A percentile compares a stretch with the other conserved stretches of the same genome.
phyloP scores from a whole-genome alignment of 1,284 basidiomycete species.

The Leccinum olivaceoglutinosum region DNA sequence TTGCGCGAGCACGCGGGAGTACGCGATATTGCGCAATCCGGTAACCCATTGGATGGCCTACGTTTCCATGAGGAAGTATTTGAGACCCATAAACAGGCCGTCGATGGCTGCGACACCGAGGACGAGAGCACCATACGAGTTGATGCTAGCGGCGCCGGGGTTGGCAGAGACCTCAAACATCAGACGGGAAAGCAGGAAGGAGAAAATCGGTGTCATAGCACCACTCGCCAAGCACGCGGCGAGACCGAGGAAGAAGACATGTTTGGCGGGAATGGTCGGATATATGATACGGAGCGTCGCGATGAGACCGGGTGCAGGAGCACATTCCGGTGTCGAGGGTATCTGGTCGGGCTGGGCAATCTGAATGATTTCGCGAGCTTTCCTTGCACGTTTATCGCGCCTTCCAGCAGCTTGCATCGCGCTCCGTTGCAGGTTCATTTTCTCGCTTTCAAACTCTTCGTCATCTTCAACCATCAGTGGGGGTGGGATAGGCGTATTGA shows the following conservation, averaged over 20 bases:
- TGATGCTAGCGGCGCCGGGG: conserved; percentile 62
- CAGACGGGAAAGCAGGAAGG: conserved; percentile 80
- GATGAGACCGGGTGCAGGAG: background rate
- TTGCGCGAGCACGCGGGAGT: conserved; percentile 66
- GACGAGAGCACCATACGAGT: conserved; percentile 61
- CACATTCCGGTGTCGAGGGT: background rate
- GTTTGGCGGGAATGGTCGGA: too few species aligned
- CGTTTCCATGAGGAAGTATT: conserved; percentile 76
- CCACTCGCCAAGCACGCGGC: too few species aligned
- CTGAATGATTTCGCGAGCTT: conserved; percentile 18
- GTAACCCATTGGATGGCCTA: conserved; percentile 77
- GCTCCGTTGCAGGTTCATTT: too few species aligned
- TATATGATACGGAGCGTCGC: too few species aligned
- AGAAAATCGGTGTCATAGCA: conserved; percentile 83
- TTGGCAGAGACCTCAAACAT: conserved; percentile 55
- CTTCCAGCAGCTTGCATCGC: too few species aligned
- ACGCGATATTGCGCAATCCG: conserved; percentile 55
- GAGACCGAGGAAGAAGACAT: too few species aligned
- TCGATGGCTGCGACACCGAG: conserved; percentile 74
- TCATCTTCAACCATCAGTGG: too few species aligned
- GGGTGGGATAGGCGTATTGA: too few species aligned
- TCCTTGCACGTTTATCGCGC: too few species aligned
- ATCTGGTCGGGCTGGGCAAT: background rate
- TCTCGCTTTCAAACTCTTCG: too few species aligned
- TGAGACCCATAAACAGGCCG: conserved; percentile 66